Base-by-base conservation (phyloP, 257 asterid genomes). In the Capsicum chinense region DNA sequence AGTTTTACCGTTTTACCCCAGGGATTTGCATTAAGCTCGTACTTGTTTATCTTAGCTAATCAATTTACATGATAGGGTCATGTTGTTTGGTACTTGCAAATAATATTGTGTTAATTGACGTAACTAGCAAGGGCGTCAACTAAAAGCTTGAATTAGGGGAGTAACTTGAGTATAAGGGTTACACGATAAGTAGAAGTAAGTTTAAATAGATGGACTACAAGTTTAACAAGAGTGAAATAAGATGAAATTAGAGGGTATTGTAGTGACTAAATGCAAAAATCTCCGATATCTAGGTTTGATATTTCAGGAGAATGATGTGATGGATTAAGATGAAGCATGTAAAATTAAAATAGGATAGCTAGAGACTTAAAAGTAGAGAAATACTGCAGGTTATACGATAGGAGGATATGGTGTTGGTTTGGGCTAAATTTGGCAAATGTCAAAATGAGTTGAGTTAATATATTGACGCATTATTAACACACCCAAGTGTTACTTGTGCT, bases 401-500 rank as follows among this genome's bases (percentile, higher is more conserved):
- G 81, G 81, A 52, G 62, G 42, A 74, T 48, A 50, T 9, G 44
- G 73, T 66, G 52, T 68, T 68, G 52, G 76, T 7, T 66, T 14
- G 76, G 76, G 47, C 76, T 68, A 68, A 14, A 68, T 68, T 68
- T 68, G 76, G 21, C 21, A 21, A 68, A 64, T 35, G 76, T 68
- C 76, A 68, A 68, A 37, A 15, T 37, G 21, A 68, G 52, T 6
- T 13, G 76, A 37, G n/a, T 68, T 68, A 68, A 68, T 68, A 35
- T 68, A 15, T 37, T 68, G 52, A 19, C 26, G 52, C 37, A 21
- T 68, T 21, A 35, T 37, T 37, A 35, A 68, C 76, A 50, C 52
- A 0, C 50, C 52, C 12, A 37, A 68, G 19, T 68, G 13, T 37
- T 37, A 37, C 76, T 67, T 35, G 11, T 67, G 50, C 12, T 35